Conservation (phyloP, 108 stramenopile species). For the Mayamaea pseudoterrestris region DNA sequence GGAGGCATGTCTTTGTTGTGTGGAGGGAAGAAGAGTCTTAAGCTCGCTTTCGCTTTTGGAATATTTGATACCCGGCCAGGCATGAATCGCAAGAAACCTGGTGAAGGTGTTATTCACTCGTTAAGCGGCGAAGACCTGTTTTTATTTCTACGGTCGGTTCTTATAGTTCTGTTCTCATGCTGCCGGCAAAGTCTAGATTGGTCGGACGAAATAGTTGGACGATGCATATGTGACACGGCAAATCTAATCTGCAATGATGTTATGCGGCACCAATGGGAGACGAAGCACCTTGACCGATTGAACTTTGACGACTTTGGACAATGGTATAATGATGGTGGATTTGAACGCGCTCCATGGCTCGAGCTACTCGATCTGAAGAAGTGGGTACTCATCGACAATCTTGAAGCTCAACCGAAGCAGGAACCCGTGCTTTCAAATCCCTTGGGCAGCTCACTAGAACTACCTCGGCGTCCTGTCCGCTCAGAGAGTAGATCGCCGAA, state of each 20-base stretch:
- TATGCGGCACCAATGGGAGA: slow-evolving; percentile 65
- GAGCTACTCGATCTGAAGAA: slow-evolving; percentile 92
- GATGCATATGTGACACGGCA: slow-evolving; percentile 70
- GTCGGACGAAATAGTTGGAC: slow-evolving; percentile 46
- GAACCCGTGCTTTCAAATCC: not conserved
- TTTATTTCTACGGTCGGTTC: slow-evolving; percentile 67
- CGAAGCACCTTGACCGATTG: slow-evolving; percentile 49
- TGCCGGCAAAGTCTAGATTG: slow-evolving; percentile 75
- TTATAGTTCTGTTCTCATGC: slow-evolving; percentile 81
- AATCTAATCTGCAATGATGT: slow-evolving; percentile 72
- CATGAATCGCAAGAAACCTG: not conserved
- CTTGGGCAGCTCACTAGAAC: not conserved
- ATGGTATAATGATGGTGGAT: slow-evolving; percentile 95
- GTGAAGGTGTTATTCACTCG: slow-evolving; percentile 6
- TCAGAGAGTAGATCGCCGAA: no score
- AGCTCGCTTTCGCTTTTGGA: slow-evolving; percentile 77
- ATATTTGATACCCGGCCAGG: slow-evolving; percentile 46
- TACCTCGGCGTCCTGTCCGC: not conserved
- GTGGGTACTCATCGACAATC: slow-evolving; percentile 68
- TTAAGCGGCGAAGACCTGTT: slow-evolving; percentile 53
- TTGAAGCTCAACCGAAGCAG: slow-evolving; percentile 2
- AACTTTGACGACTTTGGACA: slow-evolving; percentile 84
- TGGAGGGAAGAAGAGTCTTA: slow-evolving; percentile 74
- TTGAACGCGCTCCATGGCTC: slow-evolving; percentile 85
- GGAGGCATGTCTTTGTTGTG: slow-evolving; percentile 77